Evolutionary conservation across 1,139 yeast species (phyloP).

Genomic region (Protomyces macrosporus): DNA sequence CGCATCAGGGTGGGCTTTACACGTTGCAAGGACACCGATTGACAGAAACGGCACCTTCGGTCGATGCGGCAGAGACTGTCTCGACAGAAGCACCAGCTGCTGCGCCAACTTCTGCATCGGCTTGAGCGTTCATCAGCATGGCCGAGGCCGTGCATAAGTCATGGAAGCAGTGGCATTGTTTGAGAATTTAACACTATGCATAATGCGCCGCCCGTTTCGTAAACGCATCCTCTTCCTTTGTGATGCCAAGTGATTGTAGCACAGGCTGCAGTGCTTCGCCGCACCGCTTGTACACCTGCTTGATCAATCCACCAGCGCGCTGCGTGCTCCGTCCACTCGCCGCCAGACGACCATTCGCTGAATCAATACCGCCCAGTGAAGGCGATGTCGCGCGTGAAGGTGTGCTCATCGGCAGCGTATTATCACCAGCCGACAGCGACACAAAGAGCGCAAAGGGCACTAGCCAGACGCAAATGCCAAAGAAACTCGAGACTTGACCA

Average conservation of each 20-base stretch:
- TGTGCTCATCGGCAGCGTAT: slow-evolving; percentile 56
- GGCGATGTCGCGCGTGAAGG: slow-evolving; percentile 1
- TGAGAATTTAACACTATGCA: not conserved
- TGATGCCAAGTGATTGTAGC: slow-evolving; percentile 13
- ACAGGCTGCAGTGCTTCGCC: slow-evolving; percentile 13
- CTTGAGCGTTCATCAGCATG: not conserved
- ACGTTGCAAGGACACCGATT: not conserved
- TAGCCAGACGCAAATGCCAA: slow-evolving; percentile 90
- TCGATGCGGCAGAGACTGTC: not conserved
- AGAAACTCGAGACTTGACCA: slow-evolving; percentile 85
- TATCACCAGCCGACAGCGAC: slow-evolving; percentile 87
- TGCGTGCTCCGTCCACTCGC: not conserved
- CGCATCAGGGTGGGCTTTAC: not conserved
- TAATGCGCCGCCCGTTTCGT: not conserved
- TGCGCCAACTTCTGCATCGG: not conserved
- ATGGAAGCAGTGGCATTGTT: not conserved
- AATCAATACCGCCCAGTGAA: not conserved
- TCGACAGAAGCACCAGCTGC: not conserved
- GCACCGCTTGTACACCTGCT: slow-evolving; percentile 9
- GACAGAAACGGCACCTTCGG: not conserved
- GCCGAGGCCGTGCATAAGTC: not conserved
- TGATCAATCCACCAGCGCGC: slow-evolving; percentile 18
- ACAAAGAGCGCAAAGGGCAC: slow-evolving; percentile 90
- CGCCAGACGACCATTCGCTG: not conserved
- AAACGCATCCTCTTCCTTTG: slow-evolving; percentile 13